A percentile compares a stretch with the other conserved stretches of the same genome.
Conservation (phyloP, 306 rosid genomes). For the Ziziphus jujuba region DNA sequence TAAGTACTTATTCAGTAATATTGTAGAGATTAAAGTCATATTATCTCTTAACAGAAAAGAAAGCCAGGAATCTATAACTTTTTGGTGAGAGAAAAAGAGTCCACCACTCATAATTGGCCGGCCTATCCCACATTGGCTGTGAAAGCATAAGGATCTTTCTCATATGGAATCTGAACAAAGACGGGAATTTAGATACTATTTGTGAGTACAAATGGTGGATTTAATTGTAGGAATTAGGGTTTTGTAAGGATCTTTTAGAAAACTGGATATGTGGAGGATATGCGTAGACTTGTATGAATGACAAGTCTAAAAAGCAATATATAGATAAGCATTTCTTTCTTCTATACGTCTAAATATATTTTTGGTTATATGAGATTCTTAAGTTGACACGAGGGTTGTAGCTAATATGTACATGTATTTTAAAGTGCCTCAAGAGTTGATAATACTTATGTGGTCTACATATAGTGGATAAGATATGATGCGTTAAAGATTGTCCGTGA, state of each 20-base stretch:
- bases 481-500: no score
- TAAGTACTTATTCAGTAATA: background rate
- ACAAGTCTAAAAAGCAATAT: background rate
- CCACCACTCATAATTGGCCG: conserved; percentile 15
- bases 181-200: background rate
- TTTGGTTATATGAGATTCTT: background rate
- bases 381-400: conserved; percentile 3
- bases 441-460: no score
- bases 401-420: conserved; percentile 1
- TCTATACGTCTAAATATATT: background rate
- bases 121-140: conserved; percentile 35
- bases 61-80: conserved; percentile 37
- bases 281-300: conserved; percentile 18
- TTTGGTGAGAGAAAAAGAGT: conserved; percentile 17
- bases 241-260: background rate
- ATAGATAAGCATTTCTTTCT: background rate
- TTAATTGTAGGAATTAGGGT: background rate
- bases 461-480: no score
- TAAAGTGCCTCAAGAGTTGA: no score
- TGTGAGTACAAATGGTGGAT: background rate
- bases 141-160: conserved; percentile 31
- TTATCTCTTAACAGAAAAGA: background rate
- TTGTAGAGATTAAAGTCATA: conserved; percentile 6
- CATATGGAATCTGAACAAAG: conserved; percentile 6
- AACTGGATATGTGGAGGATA: conserved; percentile 15